These are phyloP conservation scores for Santalum album DNA, from an alignment of 164 flowering plant species.

Conservation along the genomic window DNA sequence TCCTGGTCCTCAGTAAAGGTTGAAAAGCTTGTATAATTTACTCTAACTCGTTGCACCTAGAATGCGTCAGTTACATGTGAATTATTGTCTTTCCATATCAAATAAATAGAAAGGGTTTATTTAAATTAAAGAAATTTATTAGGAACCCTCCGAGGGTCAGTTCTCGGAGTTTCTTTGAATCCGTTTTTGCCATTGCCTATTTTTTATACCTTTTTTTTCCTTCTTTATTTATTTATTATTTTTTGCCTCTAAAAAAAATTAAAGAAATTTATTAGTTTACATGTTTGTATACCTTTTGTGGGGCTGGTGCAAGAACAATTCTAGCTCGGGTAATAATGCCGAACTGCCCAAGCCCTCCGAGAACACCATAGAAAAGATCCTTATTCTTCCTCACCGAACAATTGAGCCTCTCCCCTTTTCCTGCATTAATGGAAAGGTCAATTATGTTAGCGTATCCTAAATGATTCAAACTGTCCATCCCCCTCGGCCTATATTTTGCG, in stretches of 20 bases:
- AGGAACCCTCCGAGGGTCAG: too few species aligned
- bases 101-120: not conserved
- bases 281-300: constrained; percentile 16
- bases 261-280: too few species aligned
- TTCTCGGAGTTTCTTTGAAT: too few species aligned
- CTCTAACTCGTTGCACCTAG: not conserved
- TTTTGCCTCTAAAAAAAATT: not conserved
- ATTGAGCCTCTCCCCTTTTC: constrained; percentile 30
- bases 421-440: constrained; percentile 10
- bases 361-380: constrained; percentile 33
- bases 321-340: constrained; percentile 45
- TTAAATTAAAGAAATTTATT: not conserved
- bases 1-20: not conserved
- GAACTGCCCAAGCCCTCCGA: constrained; percentile 51
- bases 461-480: too few species aligned
- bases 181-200: too few species aligned
- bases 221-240: not conserved
- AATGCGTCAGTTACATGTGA: not conserved
- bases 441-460: too few species aligned
- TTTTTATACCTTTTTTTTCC: too few species aligned
- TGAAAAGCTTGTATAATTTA: not conserved
- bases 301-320: constrained; percentile 30
- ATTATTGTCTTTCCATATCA: not conserved
- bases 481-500: too few species aligned
- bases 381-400: constrained; percentile 27